Evolutionary conservation across 208 protist genomes (phyloP).

Genomic region (Acanthamoeba healyi): DNA sequence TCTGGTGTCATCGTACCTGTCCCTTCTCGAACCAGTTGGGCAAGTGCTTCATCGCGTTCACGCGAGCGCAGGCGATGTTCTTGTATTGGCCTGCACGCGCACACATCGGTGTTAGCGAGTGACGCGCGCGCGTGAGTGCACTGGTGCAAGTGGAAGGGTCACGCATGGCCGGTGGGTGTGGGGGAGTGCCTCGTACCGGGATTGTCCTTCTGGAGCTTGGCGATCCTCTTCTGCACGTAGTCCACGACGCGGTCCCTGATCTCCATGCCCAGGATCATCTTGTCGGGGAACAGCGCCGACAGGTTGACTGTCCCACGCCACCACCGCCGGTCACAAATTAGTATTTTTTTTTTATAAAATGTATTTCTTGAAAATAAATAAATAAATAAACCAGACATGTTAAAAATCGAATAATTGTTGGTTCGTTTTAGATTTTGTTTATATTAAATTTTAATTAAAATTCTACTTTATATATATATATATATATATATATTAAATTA

Average conservation of each 20-base stretch:
- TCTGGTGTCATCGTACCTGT: too few relatives aligned
- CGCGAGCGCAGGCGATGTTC: slow-evolving; percentile 96
- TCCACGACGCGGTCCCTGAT: slow-evolving; percentile 96
- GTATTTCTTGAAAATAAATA: too few relatives aligned
- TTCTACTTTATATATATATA: background rate
- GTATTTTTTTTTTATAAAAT: too few relatives aligned
- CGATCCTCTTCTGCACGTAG: slow-evolving; percentile 92
- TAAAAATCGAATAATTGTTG: too few relatives aligned
- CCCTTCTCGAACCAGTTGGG: slow-evolving; percentile 97
- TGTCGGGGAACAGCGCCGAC: slow-evolving; percentile 94
- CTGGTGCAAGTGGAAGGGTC: too few relatives aligned
- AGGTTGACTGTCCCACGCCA: slow-evolving; percentile 88
- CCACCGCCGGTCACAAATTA: too few relatives aligned
- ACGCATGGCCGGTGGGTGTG: too few relatives aligned
- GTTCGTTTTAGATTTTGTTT: too few relatives aligned
- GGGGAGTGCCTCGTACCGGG: too few relatives aligned
- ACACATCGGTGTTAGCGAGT: too few relatives aligned
- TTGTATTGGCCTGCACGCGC: slow-evolving; percentile 93
- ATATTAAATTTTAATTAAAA: background rate
- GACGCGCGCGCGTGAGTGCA: too few relatives aligned
- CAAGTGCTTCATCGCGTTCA: slow-evolving; percentile 99
- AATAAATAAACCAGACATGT: too few relatives aligned
- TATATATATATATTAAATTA: slow-evolving; percentile 24
- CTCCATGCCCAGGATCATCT: slow-evolving; percentile 96
- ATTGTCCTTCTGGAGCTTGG: slow-evolving; percentile 76